A percentile compares a stretch with the other conserved stretches of the same genome.
Conservation (phyloP, 2,329 filamentous ascomycete genomes). For the Hypoxylon sp. region DNA sequence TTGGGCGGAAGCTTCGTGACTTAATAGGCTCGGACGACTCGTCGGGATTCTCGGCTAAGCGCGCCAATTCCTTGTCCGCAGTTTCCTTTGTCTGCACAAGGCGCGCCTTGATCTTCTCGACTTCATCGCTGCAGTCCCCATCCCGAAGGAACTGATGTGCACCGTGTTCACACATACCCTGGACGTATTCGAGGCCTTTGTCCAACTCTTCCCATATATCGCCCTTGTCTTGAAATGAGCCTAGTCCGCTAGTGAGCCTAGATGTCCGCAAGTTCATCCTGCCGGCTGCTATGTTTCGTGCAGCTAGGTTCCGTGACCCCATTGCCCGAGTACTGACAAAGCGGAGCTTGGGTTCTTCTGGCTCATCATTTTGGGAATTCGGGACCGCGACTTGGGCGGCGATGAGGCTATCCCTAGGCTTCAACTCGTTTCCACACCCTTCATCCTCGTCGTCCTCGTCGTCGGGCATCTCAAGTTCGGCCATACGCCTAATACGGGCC, state of each 20-base stretch:
- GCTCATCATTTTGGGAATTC: constrained; percentile 29
- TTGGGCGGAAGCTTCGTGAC: constrained; percentile 66
- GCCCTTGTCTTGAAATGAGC: constrained; percentile 51
- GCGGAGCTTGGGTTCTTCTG: constrained; percentile 54
- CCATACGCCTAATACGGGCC: constrained; percentile 73
- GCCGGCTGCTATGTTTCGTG: constrained; percentile 40
- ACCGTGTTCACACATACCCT: constrained; percentile 85
- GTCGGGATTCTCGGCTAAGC: constrained; percentile 65
- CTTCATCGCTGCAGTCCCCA: constrained; percentile 84
- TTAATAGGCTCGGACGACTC: constrained; percentile 54
- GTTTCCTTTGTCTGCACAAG: constrained; percentile 74
- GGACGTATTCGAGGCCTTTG: constrained; percentile 82
- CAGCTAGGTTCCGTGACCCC: constrained; percentile 49
- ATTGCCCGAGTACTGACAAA: constrained; percentile 59
- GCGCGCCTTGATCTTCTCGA: constrained; percentile 76
- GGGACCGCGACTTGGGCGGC: constrained; percentile 43
- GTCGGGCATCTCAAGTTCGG: constrained; percentile 70
- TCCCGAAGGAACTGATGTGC: constrained; percentile 92
- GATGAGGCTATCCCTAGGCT: constrained; percentile 48
- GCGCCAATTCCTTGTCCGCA: constrained; percentile 72
- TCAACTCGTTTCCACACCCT: constrained; percentile 50
- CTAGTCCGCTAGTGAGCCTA: constrained; percentile 48
- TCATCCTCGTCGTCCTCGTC: constrained; percentile 59
- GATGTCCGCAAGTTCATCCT: constrained; percentile 49
- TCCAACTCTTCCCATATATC: constrained; percentile 82